Conservation (phyloP, 176 grass and related monocot genomes). For the Hyparrhenia diplandra region DNA sequence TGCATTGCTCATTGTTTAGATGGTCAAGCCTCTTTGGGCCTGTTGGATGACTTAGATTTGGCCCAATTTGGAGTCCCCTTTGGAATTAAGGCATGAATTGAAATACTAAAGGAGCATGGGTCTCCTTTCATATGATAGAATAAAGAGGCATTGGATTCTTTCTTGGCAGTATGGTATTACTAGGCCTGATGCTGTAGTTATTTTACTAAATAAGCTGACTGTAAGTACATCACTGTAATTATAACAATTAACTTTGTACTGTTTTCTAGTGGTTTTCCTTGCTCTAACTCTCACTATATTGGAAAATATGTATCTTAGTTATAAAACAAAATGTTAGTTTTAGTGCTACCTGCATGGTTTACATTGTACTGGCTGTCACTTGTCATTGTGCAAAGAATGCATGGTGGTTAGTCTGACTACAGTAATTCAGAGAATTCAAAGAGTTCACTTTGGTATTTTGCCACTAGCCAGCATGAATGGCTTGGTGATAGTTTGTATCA, state of each 20-base stretch:
- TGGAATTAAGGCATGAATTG: neutral
- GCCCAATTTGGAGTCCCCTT: neutral
- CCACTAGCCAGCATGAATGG: neutral
- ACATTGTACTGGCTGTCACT: neutral
- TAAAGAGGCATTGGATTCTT: neutral
- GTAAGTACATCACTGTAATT: neutral
- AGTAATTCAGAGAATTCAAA: neutral
- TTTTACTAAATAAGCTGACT: too few species aligned
- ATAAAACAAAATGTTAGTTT: neutral
- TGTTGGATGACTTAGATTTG: conserved; percentile 10
- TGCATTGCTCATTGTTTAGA: neutral
- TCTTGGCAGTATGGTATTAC: neutral
- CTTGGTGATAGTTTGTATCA: neutral
- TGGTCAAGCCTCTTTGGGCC: neutral
- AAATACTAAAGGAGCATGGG: neutral
- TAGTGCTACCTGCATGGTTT: neutral
- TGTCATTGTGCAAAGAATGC: neutral
- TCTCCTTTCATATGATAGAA: neutral
- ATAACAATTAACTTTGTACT: neutral
- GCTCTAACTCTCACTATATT: neutral
- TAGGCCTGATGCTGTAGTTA: neutral
- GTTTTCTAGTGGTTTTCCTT: neutral
- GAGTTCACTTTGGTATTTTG: neutral
- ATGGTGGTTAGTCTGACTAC: neutral
- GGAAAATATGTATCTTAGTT: neutral